phyloP scores from a whole-genome alignment of 2,329 filamentous ascomycete species.

The Fusarium guadeloupense region DNA sequence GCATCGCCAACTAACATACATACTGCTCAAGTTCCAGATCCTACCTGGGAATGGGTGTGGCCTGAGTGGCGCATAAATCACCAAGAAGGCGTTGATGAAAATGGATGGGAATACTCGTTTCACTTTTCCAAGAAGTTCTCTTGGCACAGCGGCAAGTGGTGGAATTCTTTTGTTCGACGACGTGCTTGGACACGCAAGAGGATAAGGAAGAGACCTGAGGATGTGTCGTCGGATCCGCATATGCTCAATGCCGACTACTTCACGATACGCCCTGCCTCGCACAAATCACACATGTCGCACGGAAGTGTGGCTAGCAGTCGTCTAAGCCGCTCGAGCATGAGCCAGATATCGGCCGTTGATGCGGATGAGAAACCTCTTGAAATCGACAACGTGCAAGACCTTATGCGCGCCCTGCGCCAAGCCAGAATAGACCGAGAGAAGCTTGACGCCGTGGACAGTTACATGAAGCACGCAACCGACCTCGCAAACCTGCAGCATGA shows the following conservation, averaged over 20 bases:
- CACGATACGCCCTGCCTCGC: slow-evolving; percentile 69
- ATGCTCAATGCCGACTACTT: slow-evolving; percentile 83
- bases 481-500: slow-evolving; percentile 76
- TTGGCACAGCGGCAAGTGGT: slow-evolving; percentile 94
- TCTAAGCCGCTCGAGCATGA: slow-evolving; percentile 51
- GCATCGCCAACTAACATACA: slow-evolving; percentile 73
- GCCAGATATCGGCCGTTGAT: slow-evolving; percentile 51
- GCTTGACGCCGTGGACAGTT: slow-evolving; percentile 82
- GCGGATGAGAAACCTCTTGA: slow-evolving; percentile 65
- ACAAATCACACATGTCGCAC: slow-evolving; percentile 45
- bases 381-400: slow-evolving; percentile 70
- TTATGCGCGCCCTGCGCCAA: slow-evolving; percentile 73
- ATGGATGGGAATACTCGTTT: slow-evolving; percentile 97
- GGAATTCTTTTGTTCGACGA: slow-evolving; percentile 91
- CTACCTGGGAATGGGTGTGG: slow-evolving; percentile 91
- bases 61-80: slow-evolving; percentile 71
- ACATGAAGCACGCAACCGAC: slow-evolving; percentile 81
- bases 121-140: slow-evolving; percentile 77
- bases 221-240: slow-evolving; percentile 64
- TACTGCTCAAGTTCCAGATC: slow-evolving; percentile 92
- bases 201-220: slow-evolving; percentile 64
- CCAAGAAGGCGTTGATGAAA: slow-evolving; percentile 81
- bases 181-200: slow-evolving; percentile 88
- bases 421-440: slow-evolving; percentile 91
- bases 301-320: slow-evolving; percentile 49